A percentile compares a stretch with the other conserved stretches of the same genome.
These are phyloP conservation scores for Pyrus hybrid DNA, from an alignment of 331 rosid genomes.

Conservation along the genomic window DNA sequence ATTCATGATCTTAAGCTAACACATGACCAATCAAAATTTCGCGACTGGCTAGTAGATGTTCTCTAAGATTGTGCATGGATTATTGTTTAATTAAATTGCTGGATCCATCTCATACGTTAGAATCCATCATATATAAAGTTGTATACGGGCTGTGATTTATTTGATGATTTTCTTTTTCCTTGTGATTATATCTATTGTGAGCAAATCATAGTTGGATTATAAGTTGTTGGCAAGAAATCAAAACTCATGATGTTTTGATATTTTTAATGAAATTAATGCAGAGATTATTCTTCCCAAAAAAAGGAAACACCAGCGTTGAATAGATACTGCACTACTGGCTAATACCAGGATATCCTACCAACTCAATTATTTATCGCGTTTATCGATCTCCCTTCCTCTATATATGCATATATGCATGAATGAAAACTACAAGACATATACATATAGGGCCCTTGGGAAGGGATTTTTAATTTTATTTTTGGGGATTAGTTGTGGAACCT, in stretches of 20 bases:
- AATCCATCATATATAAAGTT: neutral
- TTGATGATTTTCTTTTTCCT: neutral
- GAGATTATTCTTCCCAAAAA: neutral
- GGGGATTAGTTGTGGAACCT: too few relatives aligned
- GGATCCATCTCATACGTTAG: neutral
- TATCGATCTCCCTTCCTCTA: neutral
- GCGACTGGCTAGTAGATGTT: neutral
- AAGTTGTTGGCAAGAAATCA: neutral
- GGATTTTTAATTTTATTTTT: too few relatives aligned
- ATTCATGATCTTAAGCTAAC: neutral
- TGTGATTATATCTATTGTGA: neutral
- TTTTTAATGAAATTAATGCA: neutral
- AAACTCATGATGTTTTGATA: neutral
- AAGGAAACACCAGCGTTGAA: neutral
- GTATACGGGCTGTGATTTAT: neutral
- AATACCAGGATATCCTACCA: neutral
- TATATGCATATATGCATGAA: neutral
- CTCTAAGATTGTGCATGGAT: neutral
- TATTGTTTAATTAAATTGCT: neutral
- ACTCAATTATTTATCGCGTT: neutral
- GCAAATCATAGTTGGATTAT: neutral
- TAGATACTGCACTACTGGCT: neutral
- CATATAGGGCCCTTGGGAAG: too few relatives aligned
- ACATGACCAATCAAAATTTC: neutral
- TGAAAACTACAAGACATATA: neutral